A percentile compares a stretch with the other conserved stretches of the same genome.
Conservation (phyloP, 805 yeast genomes). For the Zygoascus flipseniorum region DNA sequence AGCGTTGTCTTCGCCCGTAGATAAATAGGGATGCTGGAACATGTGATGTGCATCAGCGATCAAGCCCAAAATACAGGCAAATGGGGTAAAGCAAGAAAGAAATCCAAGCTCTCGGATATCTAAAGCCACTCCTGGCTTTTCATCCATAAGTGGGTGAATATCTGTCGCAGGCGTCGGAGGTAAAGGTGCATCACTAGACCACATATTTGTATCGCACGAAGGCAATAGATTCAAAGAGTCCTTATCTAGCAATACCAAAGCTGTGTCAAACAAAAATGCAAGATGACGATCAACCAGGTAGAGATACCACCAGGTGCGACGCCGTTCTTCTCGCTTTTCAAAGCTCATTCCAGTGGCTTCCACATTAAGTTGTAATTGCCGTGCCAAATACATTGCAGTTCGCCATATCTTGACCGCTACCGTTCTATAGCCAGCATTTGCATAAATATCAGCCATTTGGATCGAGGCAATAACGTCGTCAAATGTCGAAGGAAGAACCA, state of each 20-base stretch:
- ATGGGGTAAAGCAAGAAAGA: background rate
- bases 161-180: background rate
- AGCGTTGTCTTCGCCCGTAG: background rate
- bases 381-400: constrained; percentile 25
- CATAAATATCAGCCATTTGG: constrained; percentile 26
- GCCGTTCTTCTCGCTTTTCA: constrained; percentile 31
- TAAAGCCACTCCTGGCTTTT: background rate
- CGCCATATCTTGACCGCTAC: constrained; percentile 26
- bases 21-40: background rate
- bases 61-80: background rate
- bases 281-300: constrained; percentile 34
- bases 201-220: background rate
- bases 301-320: constrained; percentile 36
- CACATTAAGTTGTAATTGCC: constrained; percentile 24
- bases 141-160: background rate
- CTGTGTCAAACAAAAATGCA: constrained; percentile 31
- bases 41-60: background rate
- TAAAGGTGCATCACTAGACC: background rate
- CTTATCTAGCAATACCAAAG: constrained; percentile 27
- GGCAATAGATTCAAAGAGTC: constrained; percentile 24
- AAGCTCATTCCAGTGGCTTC: constrained; percentile 16
- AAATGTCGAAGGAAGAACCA: constrained; percentile 14
- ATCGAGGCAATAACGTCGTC: constrained; percentile 27
- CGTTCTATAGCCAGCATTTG: constrained; percentile 25
- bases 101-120: background rate